A percentile compares a stretch with the other conserved stretches of the same genome.
Conservation (phyloP, 2,329 filamentous ascomycete species). For the Lasiodiplodia sp. region DNA sequence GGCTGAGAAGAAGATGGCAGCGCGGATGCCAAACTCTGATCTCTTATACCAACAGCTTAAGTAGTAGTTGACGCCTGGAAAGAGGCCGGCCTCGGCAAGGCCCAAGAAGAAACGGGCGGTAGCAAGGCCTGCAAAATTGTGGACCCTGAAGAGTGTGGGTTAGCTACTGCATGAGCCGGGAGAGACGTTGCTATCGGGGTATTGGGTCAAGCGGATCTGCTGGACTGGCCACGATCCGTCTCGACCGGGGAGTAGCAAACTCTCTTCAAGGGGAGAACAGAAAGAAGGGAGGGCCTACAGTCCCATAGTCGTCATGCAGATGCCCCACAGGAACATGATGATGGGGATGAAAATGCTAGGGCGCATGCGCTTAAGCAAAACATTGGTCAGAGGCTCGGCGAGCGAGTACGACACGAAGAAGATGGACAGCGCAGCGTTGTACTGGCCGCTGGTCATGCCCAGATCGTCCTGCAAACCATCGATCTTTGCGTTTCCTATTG, state of each 20-base stretch:
- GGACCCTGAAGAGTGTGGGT: neutral
- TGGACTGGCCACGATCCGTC: neutral
- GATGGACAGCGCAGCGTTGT: slow-evolving; percentile 78
- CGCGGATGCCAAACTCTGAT: slow-evolving; percentile 79
- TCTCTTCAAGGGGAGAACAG: neutral
- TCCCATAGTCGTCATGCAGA: slow-evolving; percentile 73
- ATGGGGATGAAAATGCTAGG: slow-evolving; percentile 81
- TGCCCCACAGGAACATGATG: slow-evolving; percentile 80
- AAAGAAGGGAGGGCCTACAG: slow-evolving; percentile 54
- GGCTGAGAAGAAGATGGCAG: slow-evolving; percentile 84
- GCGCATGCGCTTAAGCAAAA: slow-evolving; percentile 76
- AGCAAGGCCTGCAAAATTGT: slow-evolving; percentile 34
- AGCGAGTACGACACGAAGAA: slow-evolving; percentile 88
- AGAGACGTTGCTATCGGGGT: neutral
- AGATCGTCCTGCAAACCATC: slow-evolving; percentile 67
- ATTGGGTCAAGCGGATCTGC: neutral
- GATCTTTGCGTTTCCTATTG: slow-evolving; percentile 69
- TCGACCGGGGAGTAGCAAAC: neutral
- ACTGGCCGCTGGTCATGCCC: slow-evolving; percentile 68
- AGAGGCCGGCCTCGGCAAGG: slow-evolving; percentile 74
- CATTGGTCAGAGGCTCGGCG: slow-evolving; percentile 80
- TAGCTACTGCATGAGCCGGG: neutral
- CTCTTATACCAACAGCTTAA: slow-evolving; percentile 85
- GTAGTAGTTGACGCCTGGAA: slow-evolving; percentile 74
- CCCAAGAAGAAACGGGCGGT: slow-evolving; percentile 68